Conservation (phyloP, 768 basidiomycete genomes). For the Leccinum disarticulatum region DNA sequence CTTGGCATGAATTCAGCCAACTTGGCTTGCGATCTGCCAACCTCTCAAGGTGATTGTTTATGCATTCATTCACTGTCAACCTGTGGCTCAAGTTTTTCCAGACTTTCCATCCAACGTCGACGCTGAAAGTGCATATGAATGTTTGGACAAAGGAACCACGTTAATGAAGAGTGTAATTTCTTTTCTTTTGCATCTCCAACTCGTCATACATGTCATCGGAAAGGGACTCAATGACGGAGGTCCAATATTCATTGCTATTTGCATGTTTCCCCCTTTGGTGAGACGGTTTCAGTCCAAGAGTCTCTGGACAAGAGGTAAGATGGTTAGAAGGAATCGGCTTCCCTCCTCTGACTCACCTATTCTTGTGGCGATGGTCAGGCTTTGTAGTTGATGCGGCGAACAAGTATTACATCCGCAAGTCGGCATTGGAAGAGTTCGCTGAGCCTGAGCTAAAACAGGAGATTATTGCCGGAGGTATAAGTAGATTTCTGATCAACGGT, state of each 20-base stretch:
- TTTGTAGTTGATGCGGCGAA: constrained; percentile 20
- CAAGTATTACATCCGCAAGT: constrained; percentile 24
- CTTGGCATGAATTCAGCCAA: constrained; percentile 9
- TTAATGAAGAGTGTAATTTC: constrained; percentile 16
- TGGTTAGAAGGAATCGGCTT: not conserved
- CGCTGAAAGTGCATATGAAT: constrained; percentile 2
- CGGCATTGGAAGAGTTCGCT: constrained; percentile 13
- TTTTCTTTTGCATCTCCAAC: constrained; percentile 23
- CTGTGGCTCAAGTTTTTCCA: not conserved
- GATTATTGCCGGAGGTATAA: constrained; percentile 22
- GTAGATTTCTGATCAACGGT: constrained; percentile 19
- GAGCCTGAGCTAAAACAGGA: constrained; percentile 17
- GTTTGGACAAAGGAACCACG: constrained; percentile 10
- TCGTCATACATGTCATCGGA: constrained; percentile 22
- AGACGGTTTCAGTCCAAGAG: not conserved
- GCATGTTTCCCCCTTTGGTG: constrained; percentile 16
- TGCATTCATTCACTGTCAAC: not conserved
- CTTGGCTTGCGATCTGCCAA: constrained; percentile 20
- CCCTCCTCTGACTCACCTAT: not conserved
- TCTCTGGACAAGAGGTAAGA: constrained; percentile 26
- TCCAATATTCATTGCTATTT: constrained; percentile 19
- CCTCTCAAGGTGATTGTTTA: constrained; percentile 18
- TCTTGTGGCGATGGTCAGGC: constrained; percentile 5
- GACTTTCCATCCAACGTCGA: constrained; percentile 4
- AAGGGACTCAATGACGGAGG: constrained; percentile 17